Conservation (phyloP, 2,329 filamentous ascomycete genomes). For the Tolypocladium guangdongense region DNA sequence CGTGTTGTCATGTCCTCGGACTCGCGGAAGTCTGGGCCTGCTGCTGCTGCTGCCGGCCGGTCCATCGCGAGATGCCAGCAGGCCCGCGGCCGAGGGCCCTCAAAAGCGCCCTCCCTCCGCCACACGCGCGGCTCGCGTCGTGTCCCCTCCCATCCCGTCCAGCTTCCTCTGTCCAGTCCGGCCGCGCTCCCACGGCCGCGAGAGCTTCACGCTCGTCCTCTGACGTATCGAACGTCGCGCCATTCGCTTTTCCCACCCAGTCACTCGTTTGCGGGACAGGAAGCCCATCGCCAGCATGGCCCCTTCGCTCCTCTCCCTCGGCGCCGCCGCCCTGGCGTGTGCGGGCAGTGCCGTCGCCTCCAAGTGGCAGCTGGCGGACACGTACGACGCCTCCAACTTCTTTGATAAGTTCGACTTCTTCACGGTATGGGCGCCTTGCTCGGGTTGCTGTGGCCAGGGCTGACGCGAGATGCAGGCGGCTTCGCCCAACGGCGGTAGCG, state of each 20-base stretch:
- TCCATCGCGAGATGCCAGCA: neutral
- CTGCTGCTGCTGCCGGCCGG: neutral
- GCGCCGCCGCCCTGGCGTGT: constrained; percentile 25
- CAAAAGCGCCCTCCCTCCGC: neutral
- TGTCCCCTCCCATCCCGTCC: constrained; percentile 7
- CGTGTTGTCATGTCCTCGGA: too few species aligned
- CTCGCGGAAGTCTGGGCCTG: neutral
- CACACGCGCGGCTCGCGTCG: constrained; percentile 1
- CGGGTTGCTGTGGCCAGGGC: too few species aligned
- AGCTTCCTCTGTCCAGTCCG: constrained; percentile 3
- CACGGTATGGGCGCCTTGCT: constrained; percentile 17
- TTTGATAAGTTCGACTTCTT: constrained; percentile 36
- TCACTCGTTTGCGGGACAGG: constrained; percentile 7
- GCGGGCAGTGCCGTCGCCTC: constrained; percentile 20
- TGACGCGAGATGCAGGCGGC: constrained; percentile 10
- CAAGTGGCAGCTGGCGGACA: constrained; percentile 27
- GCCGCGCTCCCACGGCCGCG: constrained; percentile 3
- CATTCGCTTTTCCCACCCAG: constrained; percentile 21
- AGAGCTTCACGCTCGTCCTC: constrained; percentile 22
- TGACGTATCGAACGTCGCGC: constrained; percentile 34
- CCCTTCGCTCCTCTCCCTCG: constrained; percentile 28
- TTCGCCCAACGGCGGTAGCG: constrained; percentile 57
- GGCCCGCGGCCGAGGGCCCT: neutral
- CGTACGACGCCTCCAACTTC: constrained; percentile 32
- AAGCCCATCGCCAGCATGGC: constrained; percentile 20